Evolutionary conservation across 495 filamentous ascomycete genomes (phyloP), one percentile per base, ranked within the genome.

Genomic region (Aspergillus affinis): DNA sequence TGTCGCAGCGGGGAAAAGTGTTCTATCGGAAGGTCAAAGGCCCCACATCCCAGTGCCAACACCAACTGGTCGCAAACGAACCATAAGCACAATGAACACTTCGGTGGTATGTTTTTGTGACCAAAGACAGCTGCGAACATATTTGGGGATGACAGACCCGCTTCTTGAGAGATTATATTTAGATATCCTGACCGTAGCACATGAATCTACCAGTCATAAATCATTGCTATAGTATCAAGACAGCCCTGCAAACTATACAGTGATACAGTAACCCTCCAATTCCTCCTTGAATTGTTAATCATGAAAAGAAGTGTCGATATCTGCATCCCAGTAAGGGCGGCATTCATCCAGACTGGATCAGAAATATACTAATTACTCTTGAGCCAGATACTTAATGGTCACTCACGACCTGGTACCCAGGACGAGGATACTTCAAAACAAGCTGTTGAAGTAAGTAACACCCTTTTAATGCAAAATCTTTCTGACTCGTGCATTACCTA

Each of bases 321-420:
- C 36, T 27, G 27, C 52, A 55, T 45, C 18, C 52, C 29, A 45
- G 52, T 55, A 55, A 55, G 52, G 52, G 52, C 30, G 32, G 41
- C 41, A 56, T 56, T 56, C 17, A 56, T 56, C 54, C 54, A 56
- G 54, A 56, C 46, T 56, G 19, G 41, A 46, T 29, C 54, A 56
- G 54, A 30, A 26, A 56, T 13, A 56, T 56, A 56, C 54, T 56
- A 56, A 56, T 56, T 56, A 48, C 54, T 56, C 36, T 46, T 56
- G 54, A 47, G 15, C 54, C 10, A 56, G 54, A 48, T 56, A 56
- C 54, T 56, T 26, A 56, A 56, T 56, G 54, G 46, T 47, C 26
- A 56, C 54, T 48, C 54, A 23, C 41, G 44, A 48, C 54, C 30
- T 56, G 54, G 46, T 56, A 56, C 54, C 54, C 54, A 29, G 46